A percentile compares a stretch with the other conserved stretches of the same genome.
Evolutionary conservation across 805 yeast species (phyloP).

Genomic region (Lipomyces oligophaga): DNA sequence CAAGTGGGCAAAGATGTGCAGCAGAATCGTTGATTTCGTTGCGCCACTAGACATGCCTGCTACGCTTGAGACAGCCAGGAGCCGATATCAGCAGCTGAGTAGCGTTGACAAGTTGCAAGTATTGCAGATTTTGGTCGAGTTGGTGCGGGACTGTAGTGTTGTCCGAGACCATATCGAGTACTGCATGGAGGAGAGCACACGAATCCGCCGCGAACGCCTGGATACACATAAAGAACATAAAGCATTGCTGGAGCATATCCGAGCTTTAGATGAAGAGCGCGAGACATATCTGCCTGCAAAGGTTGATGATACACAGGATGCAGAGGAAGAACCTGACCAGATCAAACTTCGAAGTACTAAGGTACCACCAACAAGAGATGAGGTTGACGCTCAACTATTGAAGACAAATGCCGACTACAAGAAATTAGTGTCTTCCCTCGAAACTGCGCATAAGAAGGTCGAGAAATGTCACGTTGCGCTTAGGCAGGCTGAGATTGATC

Average conservation of each 20-base stretch:
- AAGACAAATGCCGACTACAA: conserved; percentile 43
- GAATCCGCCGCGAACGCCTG: conserved; percentile 60
- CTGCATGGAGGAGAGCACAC: conserved; percentile 60
- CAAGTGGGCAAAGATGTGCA: conserved; percentile 49
- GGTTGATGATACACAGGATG: background rate
- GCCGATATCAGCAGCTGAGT: conserved; percentile 55
- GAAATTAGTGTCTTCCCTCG: conserved; percentile 32
- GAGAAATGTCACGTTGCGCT: conserved; percentile 50
- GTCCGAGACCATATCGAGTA: conserved; percentile 65
- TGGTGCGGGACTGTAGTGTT: conserved; percentile 54
- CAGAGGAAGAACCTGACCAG: conserved; percentile 1
- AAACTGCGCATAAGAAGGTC: conserved; percentile 35
- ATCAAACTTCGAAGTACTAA: conserved; percentile 14
- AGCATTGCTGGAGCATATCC: conserved; percentile 49
- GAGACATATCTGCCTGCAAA: conserved; percentile 9
- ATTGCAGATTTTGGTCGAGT: conserved; percentile 59
- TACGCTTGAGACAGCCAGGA: conserved; percentile 47
- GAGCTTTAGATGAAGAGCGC: conserved; percentile 41
- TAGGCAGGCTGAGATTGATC: conserved; percentile 53
- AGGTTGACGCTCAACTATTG: conserved; percentile 22
- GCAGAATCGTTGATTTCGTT: conserved; percentile 48
- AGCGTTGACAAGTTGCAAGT: conserved; percentile 53
- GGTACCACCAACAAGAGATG: conserved; percentile 37
- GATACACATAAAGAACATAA: conserved; percentile 64
- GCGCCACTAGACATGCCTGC: conserved; percentile 53